These are phyloP conservation scores for Chlorella vulgaris DNA, from an alignment of 139 green algal species.

Conservation along the genomic window DNA sequence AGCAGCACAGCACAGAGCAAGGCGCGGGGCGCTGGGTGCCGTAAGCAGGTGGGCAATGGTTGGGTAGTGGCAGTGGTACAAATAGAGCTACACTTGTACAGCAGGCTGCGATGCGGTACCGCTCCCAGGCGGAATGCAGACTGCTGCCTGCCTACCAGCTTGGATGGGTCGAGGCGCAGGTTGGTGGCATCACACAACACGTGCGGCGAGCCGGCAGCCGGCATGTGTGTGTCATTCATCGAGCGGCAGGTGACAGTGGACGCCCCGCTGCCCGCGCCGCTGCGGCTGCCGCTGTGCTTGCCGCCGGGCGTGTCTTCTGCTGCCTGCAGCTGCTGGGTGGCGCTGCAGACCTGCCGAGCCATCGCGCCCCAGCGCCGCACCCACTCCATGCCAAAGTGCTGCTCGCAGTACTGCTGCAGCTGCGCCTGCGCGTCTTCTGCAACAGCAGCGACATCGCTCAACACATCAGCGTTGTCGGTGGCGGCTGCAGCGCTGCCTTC, in stretches of 20 bases:
- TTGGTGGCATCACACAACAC: conserved; percentile 45
- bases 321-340: neutral
- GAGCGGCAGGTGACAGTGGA: neutral
- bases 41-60: neutral
- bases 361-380: conserved; percentile 34
- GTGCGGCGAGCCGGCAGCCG: conserved; percentile 32
- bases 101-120: neutral
- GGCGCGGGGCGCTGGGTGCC: too few relatives aligned
- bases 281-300: neutral
- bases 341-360: conserved; percentile 23
- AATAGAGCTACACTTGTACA: neutral
- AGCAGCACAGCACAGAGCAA: too few relatives aligned
- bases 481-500: too few relatives aligned
- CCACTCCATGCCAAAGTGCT: conserved; percentile 42
- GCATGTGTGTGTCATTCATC: conserved; percentile 42
- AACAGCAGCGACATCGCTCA: neutral
- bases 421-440: neutral
- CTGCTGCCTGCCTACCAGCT: conserved; percentile 24
- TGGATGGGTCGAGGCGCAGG: conserved; percentile 31
- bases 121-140: too few relatives aligned
- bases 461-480: neutral
- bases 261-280: neutral
- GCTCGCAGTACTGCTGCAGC: conserved; percentile 36
- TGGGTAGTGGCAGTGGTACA: too few relatives aligned
- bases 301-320: neutral